Conservation (phyloP, 225 moss, liverwort and hornwort genomes). For the Rhytidiadelphus loreus region DNA sequence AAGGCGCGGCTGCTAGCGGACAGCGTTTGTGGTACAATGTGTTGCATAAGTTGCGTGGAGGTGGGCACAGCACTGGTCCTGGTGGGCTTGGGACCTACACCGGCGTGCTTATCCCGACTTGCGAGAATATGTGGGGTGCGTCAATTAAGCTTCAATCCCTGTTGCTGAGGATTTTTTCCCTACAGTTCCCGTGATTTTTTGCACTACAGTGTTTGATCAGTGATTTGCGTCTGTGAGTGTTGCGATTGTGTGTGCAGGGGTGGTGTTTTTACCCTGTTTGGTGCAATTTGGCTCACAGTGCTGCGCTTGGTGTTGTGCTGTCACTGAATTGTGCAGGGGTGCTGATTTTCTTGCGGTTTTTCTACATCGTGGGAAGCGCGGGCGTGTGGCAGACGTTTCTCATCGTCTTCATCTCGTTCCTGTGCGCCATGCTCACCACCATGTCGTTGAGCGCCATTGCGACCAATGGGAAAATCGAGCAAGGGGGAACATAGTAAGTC, state of each 20-base stretch:
- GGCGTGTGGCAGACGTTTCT: constrained; percentile 91
- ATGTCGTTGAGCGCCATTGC: constrained; percentile 94
- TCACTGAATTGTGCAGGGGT: constrained; percentile 85
- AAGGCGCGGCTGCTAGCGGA: constrained; percentile 11
- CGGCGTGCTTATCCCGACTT: constrained; percentile 91
- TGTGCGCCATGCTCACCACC: constrained; percentile 76
- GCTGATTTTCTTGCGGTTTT: constrained; percentile 86
- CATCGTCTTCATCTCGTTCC: constrained; percentile 73
- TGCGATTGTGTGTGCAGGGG: background rate
- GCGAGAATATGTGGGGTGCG: constrained; percentile 98
- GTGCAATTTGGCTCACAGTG: background rate
- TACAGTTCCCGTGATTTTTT: background rate
- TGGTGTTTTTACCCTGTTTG: background rate
- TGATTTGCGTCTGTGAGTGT: background rate
- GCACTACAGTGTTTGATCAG: background rate
- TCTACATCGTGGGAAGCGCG: constrained; percentile 91
- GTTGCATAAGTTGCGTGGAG: constrained; percentile 12
- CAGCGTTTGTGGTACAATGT: constrained; percentile 35
- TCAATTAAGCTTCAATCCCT: background rate
- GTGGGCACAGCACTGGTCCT: background rate
- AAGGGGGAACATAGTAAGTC: constrained; percentile 97
- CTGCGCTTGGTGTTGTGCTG: background rate
- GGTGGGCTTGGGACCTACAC: constrained; percentile 65
- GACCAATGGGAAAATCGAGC: constrained; percentile 94
- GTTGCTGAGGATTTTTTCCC: background rate